Conservation (phyloP, 2,329 filamentous ascomycete genomes). For the Cryphonectria carpinicola region DNA sequence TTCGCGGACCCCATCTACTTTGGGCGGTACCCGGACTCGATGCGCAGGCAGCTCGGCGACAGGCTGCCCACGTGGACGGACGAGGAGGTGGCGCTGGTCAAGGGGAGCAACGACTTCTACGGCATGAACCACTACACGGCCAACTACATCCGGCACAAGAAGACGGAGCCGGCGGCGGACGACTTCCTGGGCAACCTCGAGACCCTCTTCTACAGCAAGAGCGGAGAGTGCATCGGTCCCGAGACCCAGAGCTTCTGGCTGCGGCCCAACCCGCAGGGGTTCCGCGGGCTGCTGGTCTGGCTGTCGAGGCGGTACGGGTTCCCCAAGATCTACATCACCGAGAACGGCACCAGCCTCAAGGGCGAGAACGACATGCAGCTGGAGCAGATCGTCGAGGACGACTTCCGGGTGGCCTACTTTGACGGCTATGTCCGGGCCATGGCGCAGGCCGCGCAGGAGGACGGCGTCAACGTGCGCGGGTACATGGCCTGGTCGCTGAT, state of each 20-base stretch:
- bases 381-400: conserved; percentile 76
- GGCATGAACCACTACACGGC: conserved; percentile 95
- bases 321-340: conserved; percentile 84
- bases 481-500: conserved; percentile 89
- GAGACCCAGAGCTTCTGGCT: conserved; percentile 86
- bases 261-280: conserved; percentile 73
- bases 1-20: conserved; percentile 88
- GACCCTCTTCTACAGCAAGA: conserved; percentile 70
- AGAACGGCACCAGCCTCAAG: conserved; percentile 85
- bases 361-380: conserved; percentile 76
- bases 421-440: conserved; percentile 75
- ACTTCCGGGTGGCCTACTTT: conserved; percentile 82
- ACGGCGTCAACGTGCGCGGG: conserved; percentile 77
- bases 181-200: conserved; percentile 81
- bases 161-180: conserved; percentile 60
- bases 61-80: conserved; percentile 75
- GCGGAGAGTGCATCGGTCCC: conserved; percentile 73
- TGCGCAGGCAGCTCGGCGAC: conserved; percentile 79
- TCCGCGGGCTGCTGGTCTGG: conserved; percentile 78
- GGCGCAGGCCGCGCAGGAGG: conserved; percentile 69
- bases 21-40: conserved; percentile 81
- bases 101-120: conserved; percentile 91
- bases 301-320: conserved; percentile 74
- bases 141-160: conserved; percentile 80
- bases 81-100: conserved; percentile 73